Conservation (phyloP, 805 yeast species). For the Kuraishia cidri region DNA sequence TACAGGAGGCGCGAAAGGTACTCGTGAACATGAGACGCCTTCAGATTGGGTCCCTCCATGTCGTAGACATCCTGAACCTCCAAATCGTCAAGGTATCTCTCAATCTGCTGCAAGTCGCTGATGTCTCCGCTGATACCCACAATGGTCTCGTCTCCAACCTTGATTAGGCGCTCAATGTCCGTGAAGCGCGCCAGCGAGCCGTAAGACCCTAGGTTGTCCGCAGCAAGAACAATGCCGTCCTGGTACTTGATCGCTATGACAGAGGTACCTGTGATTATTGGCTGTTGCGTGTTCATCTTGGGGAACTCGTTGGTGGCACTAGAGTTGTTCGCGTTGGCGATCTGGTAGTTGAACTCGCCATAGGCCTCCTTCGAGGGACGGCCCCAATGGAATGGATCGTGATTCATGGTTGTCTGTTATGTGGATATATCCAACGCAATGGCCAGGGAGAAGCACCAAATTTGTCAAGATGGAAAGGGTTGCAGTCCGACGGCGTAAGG, state of each 20-base stretch:
- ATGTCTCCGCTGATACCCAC: slow-evolving; percentile 95
- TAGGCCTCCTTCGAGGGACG: slow-evolving; percentile 80
- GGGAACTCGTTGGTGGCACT: slow-evolving; percentile 39
- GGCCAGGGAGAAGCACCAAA: too few relatives aligned
- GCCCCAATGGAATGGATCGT: slow-evolving; percentile 94
- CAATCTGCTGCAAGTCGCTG: slow-evolving; percentile 83
- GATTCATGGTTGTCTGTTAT: slow-evolving; percentile 79
- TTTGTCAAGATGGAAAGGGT: too few relatives aligned
- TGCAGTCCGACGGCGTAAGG: too few relatives aligned
- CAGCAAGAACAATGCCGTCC: slow-evolving; percentile 89
- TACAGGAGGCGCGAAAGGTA: slow-evolving; percentile 81
- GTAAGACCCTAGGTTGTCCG: slow-evolving; percentile 88
- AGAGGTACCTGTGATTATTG: slow-evolving; percentile 94
- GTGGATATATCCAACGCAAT: too few relatives aligned
- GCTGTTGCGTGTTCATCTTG: slow-evolving; percentile 81
- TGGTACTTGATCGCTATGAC: slow-evolving; percentile 86
- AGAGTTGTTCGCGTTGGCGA: slow-evolving; percentile 46
- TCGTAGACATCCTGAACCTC: slow-evolving; percentile 78
- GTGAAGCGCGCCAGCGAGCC: slow-evolving; percentile 88
- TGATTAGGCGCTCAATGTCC: slow-evolving; percentile 75
- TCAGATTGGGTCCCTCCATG: slow-evolving; percentile 49
- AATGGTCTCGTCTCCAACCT: slow-evolving; percentile 77
- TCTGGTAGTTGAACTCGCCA: slow-evolving; percentile 69
- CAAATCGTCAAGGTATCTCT: slow-evolving; percentile 66
- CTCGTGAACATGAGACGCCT: slow-evolving; percentile 85